Evolutionary conservation across 2,329 filamentous ascomycete species (phyloP).

Genomic region (Pezicula rhizophila): DNA sequence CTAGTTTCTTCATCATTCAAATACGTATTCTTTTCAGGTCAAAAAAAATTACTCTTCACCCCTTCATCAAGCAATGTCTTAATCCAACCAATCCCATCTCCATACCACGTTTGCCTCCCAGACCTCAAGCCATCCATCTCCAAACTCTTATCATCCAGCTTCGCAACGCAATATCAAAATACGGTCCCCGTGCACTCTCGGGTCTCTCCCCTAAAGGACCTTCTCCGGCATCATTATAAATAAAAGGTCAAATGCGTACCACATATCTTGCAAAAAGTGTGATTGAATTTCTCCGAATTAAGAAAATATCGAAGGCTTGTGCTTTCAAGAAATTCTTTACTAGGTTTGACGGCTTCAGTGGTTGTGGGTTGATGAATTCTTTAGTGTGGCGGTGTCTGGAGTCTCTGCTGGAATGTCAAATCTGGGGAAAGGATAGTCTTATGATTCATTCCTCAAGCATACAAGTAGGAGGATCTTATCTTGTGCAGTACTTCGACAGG

Average conservation of each 20-base stretch:
- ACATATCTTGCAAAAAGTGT: neutral
- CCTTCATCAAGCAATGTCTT: neutral
- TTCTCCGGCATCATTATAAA: neutral
- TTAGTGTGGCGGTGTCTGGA: neutral
- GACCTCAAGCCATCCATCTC: neutral
- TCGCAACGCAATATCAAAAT: neutral
- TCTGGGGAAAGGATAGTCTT: too few relatives aligned
- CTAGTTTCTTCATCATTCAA: too few relatives aligned
- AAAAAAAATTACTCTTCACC: neutral
- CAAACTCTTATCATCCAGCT: neutral
- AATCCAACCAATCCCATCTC: neutral
- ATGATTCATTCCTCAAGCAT: too few relatives aligned
- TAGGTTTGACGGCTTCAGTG: neutral
- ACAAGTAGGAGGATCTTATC: too few relatives aligned
- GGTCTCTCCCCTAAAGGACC: neutral
- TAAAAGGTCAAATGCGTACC: neutral
- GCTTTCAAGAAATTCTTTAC: neutral
- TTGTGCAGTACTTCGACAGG: too few relatives aligned
- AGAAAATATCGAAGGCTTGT: neutral
- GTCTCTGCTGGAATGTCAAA: too few relatives aligned
- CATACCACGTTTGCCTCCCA: neutral
- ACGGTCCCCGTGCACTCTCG: neutral
- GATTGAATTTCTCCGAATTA: neutral
- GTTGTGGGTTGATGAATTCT: neutral
- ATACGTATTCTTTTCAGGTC: too few relatives aligned